Evolutionary conservation across 139 green algal species (phyloP).

Genomic region (Eudorina sp.): DNA sequence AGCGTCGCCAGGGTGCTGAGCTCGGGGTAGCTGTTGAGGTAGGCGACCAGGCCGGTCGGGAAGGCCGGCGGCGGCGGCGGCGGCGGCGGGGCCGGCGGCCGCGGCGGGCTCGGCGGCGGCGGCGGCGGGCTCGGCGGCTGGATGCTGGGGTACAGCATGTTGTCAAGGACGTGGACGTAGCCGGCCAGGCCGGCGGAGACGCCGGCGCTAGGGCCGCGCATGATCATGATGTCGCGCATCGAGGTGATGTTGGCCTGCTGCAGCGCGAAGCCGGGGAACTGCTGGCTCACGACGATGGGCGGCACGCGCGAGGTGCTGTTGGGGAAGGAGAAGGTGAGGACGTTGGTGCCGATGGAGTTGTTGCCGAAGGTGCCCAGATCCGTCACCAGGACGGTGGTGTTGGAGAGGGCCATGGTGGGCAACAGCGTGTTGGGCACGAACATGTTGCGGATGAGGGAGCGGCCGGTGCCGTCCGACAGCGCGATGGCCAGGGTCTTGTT

Average conservation of each 20-base stretch:
- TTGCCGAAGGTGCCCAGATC: neutral
- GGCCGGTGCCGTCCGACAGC: neutral
- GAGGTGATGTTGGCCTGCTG: neutral
- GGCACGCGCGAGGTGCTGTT: neutral
- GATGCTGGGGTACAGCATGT: neutral
- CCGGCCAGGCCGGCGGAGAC: neutral
- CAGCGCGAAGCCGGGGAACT: neutral
- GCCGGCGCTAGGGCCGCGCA: neutral
- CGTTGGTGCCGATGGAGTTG: neutral
- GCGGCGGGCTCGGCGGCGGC: neutral
- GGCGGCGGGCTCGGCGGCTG: neutral
- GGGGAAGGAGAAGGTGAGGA: conserved; percentile 8
- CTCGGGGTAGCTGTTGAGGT: conserved; percentile 14
- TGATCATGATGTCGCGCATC: neutral
- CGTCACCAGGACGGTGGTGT: neutral
- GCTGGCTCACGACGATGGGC: neutral
- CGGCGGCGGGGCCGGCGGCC: neutral
- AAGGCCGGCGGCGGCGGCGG: neutral
- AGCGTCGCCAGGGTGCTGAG: neutral
- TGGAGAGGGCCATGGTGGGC: neutral
- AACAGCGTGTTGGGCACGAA: neutral
- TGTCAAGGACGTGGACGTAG: neutral
- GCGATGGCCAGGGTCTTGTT: neutral
- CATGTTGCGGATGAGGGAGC: conserved; percentile 21
- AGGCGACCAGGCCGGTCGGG: neutral